Conservation (phyloP, 192 early-diverging fungal species). For the Rhizophagus prolifer region DNA sequence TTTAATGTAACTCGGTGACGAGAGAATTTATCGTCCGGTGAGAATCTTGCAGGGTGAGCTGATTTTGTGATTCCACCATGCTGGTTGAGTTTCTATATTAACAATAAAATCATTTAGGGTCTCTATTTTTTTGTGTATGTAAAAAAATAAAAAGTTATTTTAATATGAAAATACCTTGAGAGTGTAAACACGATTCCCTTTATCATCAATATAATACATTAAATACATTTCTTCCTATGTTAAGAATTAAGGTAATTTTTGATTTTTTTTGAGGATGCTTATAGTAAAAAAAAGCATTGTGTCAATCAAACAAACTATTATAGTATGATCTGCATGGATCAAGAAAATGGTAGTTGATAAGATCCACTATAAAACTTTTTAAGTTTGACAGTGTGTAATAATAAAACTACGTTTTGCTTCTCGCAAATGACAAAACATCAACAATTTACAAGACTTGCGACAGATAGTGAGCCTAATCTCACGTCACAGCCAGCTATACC, state of each 20-base stretch:
- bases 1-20: slow-evolving; percentile 97
- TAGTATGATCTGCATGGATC: too few relatives aligned
- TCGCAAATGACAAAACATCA: slow-evolving; percentile 17
- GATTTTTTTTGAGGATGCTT: too few relatives aligned
- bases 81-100: slow-evolving; percentile 70
- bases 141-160: not conserved
- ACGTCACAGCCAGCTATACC: not conserved
- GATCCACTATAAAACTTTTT: too few relatives aligned
- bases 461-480: slow-evolving; percentile 17
- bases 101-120: not conserved
- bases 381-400: too few relatives aligned
- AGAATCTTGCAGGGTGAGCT: slow-evolving; percentile 99
- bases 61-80: slow-evolving; percentile 86
- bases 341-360: too few relatives aligned
- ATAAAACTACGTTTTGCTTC: too few relatives aligned
- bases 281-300: too few relatives aligned
- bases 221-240: not conserved
- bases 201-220: not conserved
- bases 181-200: not conserved
- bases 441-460: slow-evolving; percentile 18
- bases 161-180: not conserved
- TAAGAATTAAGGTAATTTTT: too few relatives aligned
- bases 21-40: slow-evolving; percentile 98
- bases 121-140: not conserved
- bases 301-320: too few relatives aligned